Evolutionary conservation across 2,329 filamentous ascomycete genomes (phyloP).

Genomic region (Ambrosiella beaveri): DNA sequence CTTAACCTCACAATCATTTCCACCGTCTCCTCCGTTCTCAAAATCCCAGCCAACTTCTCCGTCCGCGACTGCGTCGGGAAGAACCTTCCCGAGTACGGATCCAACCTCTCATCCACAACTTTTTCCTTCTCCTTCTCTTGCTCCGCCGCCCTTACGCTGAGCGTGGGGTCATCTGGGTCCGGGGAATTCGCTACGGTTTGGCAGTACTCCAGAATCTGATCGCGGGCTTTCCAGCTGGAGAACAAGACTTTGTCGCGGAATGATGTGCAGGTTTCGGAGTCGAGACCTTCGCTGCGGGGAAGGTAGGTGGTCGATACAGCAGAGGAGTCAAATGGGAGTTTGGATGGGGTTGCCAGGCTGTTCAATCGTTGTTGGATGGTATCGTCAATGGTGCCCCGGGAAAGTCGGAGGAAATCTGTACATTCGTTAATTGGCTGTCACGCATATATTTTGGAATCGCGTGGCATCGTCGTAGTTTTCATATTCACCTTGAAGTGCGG

Average conservation of each 20-base stretch:
- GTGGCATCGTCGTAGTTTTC: neutral
- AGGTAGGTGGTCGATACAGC: constrained; percentile 46
- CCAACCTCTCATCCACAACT: constrained; percentile 71
- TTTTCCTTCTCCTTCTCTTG: constrained; percentile 51
- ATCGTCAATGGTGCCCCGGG: constrained; percentile 73
- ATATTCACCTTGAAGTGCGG: constrained; percentile 45
- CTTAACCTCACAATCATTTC: constrained; percentile 64
- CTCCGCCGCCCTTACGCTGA: constrained; percentile 51
- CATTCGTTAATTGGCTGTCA: neutral
- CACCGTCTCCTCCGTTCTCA: constrained; percentile 59
- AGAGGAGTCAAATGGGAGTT: constrained; percentile 56
- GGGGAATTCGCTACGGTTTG: constrained; percentile 71
- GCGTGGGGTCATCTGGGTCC: constrained; percentile 73
- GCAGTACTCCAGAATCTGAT: constrained; percentile 78
- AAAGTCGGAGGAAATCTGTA: constrained; percentile 77
- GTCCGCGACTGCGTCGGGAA: constrained; percentile 66
- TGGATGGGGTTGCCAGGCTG: constrained; percentile 61
- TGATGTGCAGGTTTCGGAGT: constrained; percentile 41
- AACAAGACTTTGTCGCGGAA: constrained; percentile 73
- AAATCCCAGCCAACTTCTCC: constrained; percentile 54
- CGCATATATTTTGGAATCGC: no score
- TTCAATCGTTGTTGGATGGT: constrained; percentile 88
- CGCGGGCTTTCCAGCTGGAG: constrained; percentile 70
- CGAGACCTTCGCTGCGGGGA: constrained; percentile 31
- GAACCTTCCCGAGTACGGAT: constrained; percentile 78